These are phyloP conservation scores for Globisporangium acanthophoron DNA, from an alignment of 352 stramenopile genomes.

Conservation along the genomic window DNA sequence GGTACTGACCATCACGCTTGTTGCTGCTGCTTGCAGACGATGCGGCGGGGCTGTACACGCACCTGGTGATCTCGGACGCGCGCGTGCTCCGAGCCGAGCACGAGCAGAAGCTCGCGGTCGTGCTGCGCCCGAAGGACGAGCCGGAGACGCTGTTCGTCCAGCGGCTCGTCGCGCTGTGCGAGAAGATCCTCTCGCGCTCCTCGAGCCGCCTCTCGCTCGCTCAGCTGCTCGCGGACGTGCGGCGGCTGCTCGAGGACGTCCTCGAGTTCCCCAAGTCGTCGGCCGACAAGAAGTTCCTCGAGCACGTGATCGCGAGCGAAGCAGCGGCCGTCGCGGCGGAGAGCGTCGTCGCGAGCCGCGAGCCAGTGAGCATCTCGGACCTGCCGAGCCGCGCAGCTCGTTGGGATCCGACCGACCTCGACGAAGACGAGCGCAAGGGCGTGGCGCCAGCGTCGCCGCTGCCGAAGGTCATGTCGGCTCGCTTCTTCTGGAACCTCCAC, in stretches of 20 bases:
- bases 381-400: conserved; percentile 3
- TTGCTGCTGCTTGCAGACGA: conserved; percentile 31
- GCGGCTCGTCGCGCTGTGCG: conserved; percentile 20
- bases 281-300: conserved; percentile 11
- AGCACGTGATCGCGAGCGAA: conserved; percentile 2
- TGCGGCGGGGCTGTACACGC: conserved; percentile 52
- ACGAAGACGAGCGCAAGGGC: not conserved
- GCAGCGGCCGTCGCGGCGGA: not conserved
- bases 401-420: not conserved
- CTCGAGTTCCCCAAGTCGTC: conserved; percentile 19
- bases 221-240: conserved; percentile 14
- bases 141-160: conserved; percentile 26
- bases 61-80: conserved; percentile 34
- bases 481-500: conserved; percentile 60
- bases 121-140: conserved; percentile 23
- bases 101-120: conserved; percentile 23
- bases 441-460: not conserved
- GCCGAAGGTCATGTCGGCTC: conserved; percentile 8
- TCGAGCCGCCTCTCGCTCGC: conserved; percentile 19
- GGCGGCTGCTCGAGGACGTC: conserved; percentile 22
- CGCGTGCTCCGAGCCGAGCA: conserved; percentile 39
- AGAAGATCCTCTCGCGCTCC: conserved; percentile 28
- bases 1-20: not conserved
- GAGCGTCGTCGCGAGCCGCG: not conserved
- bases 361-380: not conserved